A percentile compares a stretch with the other conserved stretches of the same genome.
Conservation (phyloP, 1,284 basidiomycete genomes). For the Athelia psychrophila region DNA sequence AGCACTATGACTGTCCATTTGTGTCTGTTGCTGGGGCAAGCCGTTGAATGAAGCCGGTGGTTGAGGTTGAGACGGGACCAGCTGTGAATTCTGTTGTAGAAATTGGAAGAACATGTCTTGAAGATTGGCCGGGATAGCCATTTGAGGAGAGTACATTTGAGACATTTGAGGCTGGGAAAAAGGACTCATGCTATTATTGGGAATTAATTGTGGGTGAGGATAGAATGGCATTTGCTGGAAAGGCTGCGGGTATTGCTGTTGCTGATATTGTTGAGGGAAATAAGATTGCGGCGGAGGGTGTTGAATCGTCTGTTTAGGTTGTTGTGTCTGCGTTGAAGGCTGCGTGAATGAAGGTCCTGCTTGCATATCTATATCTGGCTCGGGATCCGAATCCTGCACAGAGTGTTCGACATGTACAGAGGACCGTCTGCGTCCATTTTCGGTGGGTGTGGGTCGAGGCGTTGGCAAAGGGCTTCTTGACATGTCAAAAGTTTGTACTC, state of each 20-base stretch:
- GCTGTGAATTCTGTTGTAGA: background rate
- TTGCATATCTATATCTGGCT: background rate
- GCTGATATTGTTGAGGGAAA: background rate
- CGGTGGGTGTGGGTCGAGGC: slow-evolving; percentile 52
- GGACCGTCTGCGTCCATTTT: slow-evolving; percentile 17
- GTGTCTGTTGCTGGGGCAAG: background rate
- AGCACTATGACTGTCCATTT: background rate
- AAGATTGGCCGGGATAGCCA: background rate
- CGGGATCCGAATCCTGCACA: slow-evolving; percentile 2
- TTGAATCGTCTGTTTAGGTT: background rate
- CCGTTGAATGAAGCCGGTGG: background rate
- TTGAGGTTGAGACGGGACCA: background rate
- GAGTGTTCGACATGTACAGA: background rate
- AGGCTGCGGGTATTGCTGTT: background rate
- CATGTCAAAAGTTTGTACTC: background rate
- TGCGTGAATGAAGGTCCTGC: background rate
- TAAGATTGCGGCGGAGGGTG: background rate
- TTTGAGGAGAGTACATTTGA: background rate
- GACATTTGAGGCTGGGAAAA: background rate
- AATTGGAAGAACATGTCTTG: background rate
- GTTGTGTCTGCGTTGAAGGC: background rate
- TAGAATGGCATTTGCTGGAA: background rate
- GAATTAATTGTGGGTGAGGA: background rate
- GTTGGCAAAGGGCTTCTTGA: slow-evolving; percentile 54
- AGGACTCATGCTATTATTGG: background rate